Evolutionary conservation across 192 early-diverging fungal species (phyloP).

Genomic region (Gaertneriomyces semiglobifer): DNA sequence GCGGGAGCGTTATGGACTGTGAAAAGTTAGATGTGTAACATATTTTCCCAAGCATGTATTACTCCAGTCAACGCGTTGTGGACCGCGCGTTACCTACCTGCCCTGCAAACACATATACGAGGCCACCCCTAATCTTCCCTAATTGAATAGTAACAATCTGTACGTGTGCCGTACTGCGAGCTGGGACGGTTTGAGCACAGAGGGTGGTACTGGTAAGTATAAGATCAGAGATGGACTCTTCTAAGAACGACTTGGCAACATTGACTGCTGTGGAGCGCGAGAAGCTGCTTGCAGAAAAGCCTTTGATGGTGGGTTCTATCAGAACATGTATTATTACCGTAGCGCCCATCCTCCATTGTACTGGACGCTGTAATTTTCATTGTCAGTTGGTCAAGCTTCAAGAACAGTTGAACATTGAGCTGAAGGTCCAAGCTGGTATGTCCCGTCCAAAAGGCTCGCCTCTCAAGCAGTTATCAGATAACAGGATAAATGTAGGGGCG

Average conservation of each 20-base stretch:
- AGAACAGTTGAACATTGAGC: constrained; percentile 30
- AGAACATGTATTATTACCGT: background rate
- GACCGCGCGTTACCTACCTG: no score
- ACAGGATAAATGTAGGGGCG: constrained; percentile 12
- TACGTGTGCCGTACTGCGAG: no score
- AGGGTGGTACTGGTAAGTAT: no score
- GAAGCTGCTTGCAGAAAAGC: constrained; percentile 20
- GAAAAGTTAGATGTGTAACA: background rate
- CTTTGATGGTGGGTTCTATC: constrained; percentile 15
- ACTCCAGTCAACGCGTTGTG: no score
- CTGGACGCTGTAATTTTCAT: no score
- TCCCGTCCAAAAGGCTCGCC: background rate
- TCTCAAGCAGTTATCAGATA: background rate
- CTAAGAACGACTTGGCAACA: background rate
- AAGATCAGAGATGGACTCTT: no score
- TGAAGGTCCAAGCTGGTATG: constrained; percentile 30
- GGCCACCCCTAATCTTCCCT: no score
- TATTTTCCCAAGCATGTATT: no score
- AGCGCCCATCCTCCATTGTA: background rate
- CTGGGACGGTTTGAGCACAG: no score
- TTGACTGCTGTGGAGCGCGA: constrained; percentile 4
- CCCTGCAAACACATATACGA: no score
- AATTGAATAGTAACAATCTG: no score
- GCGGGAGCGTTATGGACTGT: constrained; percentile 3
- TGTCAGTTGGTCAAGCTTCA: constrained; percentile 26